A percentile compares a stretch with the other conserved stretches of the same genome.
phyloP scores from a whole-genome alignment of 2,329 filamentous ascomycete species.

The Monosporascus sp. region DNA sequence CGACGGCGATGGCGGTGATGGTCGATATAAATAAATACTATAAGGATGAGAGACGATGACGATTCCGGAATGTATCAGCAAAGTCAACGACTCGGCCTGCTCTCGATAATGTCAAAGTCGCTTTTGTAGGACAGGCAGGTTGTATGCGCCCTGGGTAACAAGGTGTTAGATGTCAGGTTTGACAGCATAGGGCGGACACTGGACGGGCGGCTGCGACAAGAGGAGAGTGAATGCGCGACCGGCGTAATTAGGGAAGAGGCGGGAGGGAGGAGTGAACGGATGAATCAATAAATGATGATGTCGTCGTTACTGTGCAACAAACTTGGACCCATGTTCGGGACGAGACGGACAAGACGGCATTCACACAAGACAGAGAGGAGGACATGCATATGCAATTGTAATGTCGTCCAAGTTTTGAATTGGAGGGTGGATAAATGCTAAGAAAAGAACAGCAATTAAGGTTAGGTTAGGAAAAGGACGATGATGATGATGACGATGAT shows the following conservation, averaged over 20 bases:
- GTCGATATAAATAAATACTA: not conserved
- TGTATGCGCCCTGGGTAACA: not conserved
- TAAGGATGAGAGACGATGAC: not conserved
- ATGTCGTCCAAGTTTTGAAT: not conserved
- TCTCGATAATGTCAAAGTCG: not conserved
- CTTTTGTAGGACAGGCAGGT: not conserved
- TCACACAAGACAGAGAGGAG: not conserved
- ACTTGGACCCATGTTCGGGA: not conserved
- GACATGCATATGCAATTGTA: not conserved
- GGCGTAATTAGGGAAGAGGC: not conserved
- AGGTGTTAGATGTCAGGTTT: not conserved
- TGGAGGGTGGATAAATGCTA: not conserved
- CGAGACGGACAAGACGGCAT: not conserved
- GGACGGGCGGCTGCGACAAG: not conserved
- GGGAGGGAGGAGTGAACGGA: not conserved
- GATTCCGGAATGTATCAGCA: not conserved
- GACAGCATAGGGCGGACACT: not conserved
- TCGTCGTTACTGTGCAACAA: not conserved
- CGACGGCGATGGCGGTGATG: not conserved
- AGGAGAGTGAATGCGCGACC: not conserved
- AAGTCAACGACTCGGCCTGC: not conserved
- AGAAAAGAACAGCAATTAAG: not conserved
- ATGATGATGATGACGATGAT: not conserved
- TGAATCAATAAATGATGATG: not conserved
- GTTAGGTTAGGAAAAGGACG: not conserved